These are phyloP conservation scores for Calonectria honghensis DNA, from an alignment of 2,329 filamentous ascomycete genomes.

Conservation along the genomic window DNA sequence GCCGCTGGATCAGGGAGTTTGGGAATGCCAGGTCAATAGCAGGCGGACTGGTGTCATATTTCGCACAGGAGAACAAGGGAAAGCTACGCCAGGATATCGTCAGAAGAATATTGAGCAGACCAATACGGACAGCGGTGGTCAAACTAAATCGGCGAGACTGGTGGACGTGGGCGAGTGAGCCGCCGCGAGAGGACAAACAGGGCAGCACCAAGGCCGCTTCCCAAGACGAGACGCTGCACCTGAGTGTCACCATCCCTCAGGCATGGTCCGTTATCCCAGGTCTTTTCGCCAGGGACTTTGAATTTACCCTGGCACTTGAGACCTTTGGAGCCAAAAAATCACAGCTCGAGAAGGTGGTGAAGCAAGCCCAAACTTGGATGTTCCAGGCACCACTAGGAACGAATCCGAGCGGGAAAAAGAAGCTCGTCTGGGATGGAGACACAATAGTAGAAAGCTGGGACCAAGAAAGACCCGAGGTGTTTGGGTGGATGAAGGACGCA, in stretches of 20 bases:
- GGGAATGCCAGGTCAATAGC: slow-evolving; percentile 18
- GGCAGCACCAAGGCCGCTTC: not conserved
- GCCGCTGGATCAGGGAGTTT: slow-evolving; percentile 14
- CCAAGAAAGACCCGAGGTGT: slow-evolving; percentile 11
- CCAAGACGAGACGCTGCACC: not conserved
- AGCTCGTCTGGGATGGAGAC: slow-evolving; percentile 30
- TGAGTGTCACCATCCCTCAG: not conserved
- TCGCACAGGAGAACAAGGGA: not conserved
- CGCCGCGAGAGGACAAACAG: not conserved
- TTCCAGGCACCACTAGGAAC: slow-evolving; percentile 11
- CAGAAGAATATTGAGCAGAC: slow-evolving; percentile 14
- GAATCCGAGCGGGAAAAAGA: not conserved
- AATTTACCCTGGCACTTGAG: slow-evolving; percentile 24
- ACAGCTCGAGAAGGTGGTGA: slow-evolving; percentile 26
- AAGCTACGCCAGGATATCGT: slow-evolving; percentile 7
- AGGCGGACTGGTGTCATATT: not conserved
- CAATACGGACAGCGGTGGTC: slow-evolving; percentile 2
- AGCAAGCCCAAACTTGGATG: slow-evolving; percentile 3
- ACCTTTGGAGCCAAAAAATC: slow-evolving; percentile 26
- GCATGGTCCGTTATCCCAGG: slow-evolving; percentile 6
- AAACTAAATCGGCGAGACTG: slow-evolving; percentile 37
- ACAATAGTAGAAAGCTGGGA: slow-evolving; percentile 10
- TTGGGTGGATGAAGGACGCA: slow-evolving; percentile 5
- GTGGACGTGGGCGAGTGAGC: slow-evolving; percentile 26
- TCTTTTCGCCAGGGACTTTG: slow-evolving; percentile 4